Percentiles rank a stretch among this genome's conserved stretches.
phyloP scores from a whole-genome alignment of 306 rosid genomes.

The Prunus armeniaca region DNA sequence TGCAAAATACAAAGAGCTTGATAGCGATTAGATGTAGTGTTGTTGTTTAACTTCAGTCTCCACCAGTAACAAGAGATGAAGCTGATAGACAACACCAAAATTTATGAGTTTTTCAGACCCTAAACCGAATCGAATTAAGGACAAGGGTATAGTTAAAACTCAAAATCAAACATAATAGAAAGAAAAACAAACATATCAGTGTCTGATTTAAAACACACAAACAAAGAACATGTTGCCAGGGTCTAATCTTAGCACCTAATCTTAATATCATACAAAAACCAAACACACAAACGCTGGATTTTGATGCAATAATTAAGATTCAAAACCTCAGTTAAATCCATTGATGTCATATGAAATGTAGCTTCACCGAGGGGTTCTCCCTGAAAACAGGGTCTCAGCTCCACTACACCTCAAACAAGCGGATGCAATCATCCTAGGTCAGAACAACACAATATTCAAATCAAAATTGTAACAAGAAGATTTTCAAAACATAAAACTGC shows the following conservation, averaged over 20 bases:
- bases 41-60: slow-evolving; percentile 72
- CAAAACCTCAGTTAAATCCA: slow-evolving; percentile 47
- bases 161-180: background rate
- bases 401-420: slow-evolving; percentile 47
- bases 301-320: background rate
- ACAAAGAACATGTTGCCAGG: background rate
- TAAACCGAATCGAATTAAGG: background rate
- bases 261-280: background rate
- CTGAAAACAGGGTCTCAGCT: slow-evolving; percentile 60
- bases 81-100: slow-evolving; percentile 71
- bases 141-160: slow-evolving; percentile 54
- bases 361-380: slow-evolving; percentile 85
- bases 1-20: background rate
- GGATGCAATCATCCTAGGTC: slow-evolving; percentile 49
- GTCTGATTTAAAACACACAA: background rate
- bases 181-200: no score
- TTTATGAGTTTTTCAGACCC: slow-evolving; percentile 62
- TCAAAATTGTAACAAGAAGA: no score
- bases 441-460: no score
- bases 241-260: background rate
- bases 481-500: no score
- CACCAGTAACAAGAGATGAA: slow-evolving; percentile 40
- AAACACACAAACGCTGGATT: background rate
- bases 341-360: slow-evolving; percentile 39
- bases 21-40: slow-evolving; percentile 35